phyloP scores from a whole-genome alignment of 2,329 filamentous ascomycete species.

The Drechslerella coelobrocha region DNA sequence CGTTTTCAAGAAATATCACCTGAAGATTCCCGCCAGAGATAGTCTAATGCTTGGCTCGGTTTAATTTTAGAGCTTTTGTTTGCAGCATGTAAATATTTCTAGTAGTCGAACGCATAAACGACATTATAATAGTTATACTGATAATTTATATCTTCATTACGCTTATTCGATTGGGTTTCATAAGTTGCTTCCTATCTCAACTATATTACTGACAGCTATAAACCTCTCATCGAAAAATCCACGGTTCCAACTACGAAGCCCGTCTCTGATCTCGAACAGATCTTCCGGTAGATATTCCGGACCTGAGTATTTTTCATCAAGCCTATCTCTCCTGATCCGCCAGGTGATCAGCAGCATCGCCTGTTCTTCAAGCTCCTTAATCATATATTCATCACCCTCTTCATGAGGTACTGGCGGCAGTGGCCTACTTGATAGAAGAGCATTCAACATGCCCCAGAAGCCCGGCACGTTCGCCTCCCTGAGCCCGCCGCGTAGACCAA shows the following conservation, averaged over 20 bases:
- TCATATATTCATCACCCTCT: background rate
- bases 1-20: too few relatives aligned
- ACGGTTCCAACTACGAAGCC: constrained; percentile 10
- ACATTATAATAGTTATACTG: too few relatives aligned
- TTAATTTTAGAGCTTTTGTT: too few relatives aligned
- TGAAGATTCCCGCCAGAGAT: too few relatives aligned
- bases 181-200: too few relatives aligned
- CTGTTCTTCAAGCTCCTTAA: constrained; percentile 16
- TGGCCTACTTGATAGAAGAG: constrained; percentile 16
- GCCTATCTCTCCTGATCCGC: constrained; percentile 11
- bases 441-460: constrained; percentile 28
- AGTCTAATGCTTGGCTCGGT: too few relatives aligned
- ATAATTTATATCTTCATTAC: too few relatives aligned
- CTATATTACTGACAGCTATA: background rate
- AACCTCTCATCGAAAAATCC: constrained; percentile 17
- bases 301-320: constrained; percentile 7
- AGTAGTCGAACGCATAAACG: too few relatives aligned
- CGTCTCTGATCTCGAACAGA: constrained; percentile 13
- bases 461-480: constrained; percentile 8
- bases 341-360: constrained; percentile 25
- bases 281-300: constrained; percentile 11
- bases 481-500: constrained; percentile 2
- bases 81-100: too few relatives aligned
- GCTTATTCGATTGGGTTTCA: too few relatives aligned
- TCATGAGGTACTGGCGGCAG: constrained; percentile 4